phyloP scores from a whole-genome alignment of 345 rosid genomes.

The Euphorbia tirucalli region DNA sequence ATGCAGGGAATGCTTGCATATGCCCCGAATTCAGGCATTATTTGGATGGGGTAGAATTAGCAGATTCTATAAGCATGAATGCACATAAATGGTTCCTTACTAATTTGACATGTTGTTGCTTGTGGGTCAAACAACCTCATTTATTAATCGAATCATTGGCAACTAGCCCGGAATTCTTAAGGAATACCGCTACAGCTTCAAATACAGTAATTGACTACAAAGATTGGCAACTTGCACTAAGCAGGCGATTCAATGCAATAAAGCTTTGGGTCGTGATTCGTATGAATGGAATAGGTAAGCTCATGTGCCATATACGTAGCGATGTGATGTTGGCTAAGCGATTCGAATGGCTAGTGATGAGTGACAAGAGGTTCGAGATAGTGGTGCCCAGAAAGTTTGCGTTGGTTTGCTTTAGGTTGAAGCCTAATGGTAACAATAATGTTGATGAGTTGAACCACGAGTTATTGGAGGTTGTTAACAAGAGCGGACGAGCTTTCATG shows the following conservation, averaged over 20 bases:
- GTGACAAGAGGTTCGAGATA: no score
- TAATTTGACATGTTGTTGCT: conserved; percentile 28
- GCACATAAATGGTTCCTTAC: no score
- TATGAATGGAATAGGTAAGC: conserved; percentile 23
- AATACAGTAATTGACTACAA: conserved; percentile 25
- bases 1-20: conserved; percentile 31
- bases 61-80: conserved; percentile 28
- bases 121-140: conserved; percentile 16
- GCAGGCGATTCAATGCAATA: conserved; percentile 31
- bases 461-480: conserved; percentile 22
- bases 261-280: conserved; percentile 40
- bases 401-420: conserved; percentile 20
- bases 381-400: conserved; percentile 18
- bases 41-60: conserved; percentile 20
- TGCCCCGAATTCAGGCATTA: conserved; percentile 32
- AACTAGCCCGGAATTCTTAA: conserved; percentile 6
- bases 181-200: no score
- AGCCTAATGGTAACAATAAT: conserved; percentile 6
- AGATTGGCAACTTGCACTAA: conserved; percentile 33
- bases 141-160: conserved; percentile 16
- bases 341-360: conserved; percentile 3
- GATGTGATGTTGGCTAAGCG: conserved; percentile 20
- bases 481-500: conserved; percentile 25
- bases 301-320: conserved; percentile 23
- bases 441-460: conserved; percentile 3